Conservation (phyloP, 768 basidiomycete species). For the Amyloporia xantha region DNA sequence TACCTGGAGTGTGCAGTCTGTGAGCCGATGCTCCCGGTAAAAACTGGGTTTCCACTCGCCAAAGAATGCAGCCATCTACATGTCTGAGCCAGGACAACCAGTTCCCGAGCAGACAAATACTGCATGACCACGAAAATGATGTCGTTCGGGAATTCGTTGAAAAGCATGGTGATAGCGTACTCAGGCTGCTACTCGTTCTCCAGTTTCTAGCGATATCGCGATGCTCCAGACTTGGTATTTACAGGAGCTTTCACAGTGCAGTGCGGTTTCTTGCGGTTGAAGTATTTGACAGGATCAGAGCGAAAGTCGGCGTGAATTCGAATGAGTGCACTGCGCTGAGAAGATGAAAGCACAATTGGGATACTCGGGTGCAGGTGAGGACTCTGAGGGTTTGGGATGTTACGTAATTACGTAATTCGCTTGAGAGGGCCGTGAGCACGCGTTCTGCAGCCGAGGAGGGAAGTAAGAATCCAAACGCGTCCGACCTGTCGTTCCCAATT, state of each 20-base stretch:
- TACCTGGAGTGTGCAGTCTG: constrained; percentile 37
- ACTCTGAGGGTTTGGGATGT: no score
- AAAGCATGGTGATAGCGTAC: constrained; percentile 1
- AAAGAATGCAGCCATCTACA: constrained; percentile 30
- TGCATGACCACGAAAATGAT: constrained; percentile 49
- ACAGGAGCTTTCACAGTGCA: no score
- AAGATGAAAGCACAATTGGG: no score
- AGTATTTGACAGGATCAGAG: no score
- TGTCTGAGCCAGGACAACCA: constrained; percentile 33
- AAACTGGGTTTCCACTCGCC: constrained; percentile 30
- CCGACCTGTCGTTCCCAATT: not conserved
- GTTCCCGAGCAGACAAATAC: constrained; percentile 35
- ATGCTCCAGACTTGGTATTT: no score
- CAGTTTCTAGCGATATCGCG: no score
- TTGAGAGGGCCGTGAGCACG: not conserved
- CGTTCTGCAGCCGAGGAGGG: not conserved
- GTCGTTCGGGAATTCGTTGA: constrained; percentile 43
- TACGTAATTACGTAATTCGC: not conserved
- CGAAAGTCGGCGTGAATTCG: no score
- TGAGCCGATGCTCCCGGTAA: not conserved
- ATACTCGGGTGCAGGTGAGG: no score
- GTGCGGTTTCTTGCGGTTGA: no score
- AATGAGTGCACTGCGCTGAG: no score
- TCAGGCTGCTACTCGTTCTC: no score
- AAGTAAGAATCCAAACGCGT: not conserved